phyloP scores from a whole-genome alignment of 495 filamentous ascomycete genomes.

The Neurospora discreta region DNA sequence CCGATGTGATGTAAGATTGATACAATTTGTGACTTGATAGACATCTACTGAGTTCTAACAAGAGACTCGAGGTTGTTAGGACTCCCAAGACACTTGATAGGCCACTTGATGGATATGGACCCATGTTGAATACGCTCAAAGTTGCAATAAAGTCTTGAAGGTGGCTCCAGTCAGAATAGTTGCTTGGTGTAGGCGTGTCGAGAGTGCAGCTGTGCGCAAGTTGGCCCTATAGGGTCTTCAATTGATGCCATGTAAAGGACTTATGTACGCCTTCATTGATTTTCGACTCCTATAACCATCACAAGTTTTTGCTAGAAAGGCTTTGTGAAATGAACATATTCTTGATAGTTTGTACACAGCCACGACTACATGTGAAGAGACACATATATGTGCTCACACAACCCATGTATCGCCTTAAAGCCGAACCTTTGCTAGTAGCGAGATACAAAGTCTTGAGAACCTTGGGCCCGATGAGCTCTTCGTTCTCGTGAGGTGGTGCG shows the following conservation, averaged over 20 bases:
- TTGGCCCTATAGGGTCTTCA: background rate
- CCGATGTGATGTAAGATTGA: background rate
- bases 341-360: background rate
- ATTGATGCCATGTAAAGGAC: background rate
- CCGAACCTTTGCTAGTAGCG: too few species aligned
- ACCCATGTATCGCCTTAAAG: background rate
- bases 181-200: background rate
- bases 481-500: too few species aligned
- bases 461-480: background rate
- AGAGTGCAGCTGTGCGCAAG: background rate
- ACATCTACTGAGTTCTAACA: background rate
- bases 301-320: background rate
- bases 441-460: too few species aligned
- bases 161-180: background rate
- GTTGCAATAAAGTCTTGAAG: background rate
- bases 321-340: too few species aligned
- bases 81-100: background rate
- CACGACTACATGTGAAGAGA: background rate
- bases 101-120: too few species aligned
- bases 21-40: background rate
- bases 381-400: background rate
- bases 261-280: background rate
- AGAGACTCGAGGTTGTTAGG: background rate
- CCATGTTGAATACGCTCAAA: background rate
- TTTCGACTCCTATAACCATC: background rate